These are phyloP conservation scores for peach (Prunus persica) DNA, from an alignment of 306 rosid genomes.

Conservation along the genomic window DNA sequence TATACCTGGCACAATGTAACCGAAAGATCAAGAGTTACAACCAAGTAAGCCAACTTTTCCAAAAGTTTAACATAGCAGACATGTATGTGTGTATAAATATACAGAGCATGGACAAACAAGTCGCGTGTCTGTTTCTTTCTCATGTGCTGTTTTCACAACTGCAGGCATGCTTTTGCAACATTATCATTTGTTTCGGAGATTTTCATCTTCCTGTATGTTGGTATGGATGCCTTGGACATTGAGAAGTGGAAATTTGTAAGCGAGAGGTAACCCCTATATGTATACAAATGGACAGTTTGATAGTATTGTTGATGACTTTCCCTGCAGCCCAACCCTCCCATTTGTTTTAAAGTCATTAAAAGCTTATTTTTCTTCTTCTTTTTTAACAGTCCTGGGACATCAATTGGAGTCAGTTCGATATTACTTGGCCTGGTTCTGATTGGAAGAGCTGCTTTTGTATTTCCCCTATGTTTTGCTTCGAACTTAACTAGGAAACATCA, in stretches of 20 bases:
- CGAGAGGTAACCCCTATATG: conserved; percentile 33
- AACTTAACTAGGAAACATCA: conserved; percentile 43
- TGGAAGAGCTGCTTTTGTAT: conserved; percentile 71
- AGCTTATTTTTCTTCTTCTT: not conserved
- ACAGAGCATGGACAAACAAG: not conserved
- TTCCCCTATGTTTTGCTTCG: conserved; percentile 49
- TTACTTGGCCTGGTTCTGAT: conserved; percentile 50
- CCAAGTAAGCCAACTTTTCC: conserved; percentile 35
- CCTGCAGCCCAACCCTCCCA: not conserved
- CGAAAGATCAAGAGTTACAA: conserved; percentile 45
- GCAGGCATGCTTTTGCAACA: conserved; percentile 62
- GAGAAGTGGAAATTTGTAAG: conserved; percentile 53
- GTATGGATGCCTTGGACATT: conserved; percentile 69
- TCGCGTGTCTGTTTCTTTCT: not conserved
- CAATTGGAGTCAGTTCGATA: conserved; percentile 36
- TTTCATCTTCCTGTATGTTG: conserved; percentile 65
- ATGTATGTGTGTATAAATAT: not conserved
- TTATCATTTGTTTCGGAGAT: conserved; percentile 50
- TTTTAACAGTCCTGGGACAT: conserved; percentile 48
- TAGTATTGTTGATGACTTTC: too few species aligned
- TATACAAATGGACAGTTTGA: not conserved
- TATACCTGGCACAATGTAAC: conserved; percentile 58
- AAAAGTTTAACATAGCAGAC: not conserved
- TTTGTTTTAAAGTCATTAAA: not conserved
- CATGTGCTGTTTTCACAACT: conserved; percentile 6